These are phyloP conservation scores for Lodderomyces margitis DNA, from an alignment of 1,139 yeast genomes.

Conservation along the genomic window DNA sequence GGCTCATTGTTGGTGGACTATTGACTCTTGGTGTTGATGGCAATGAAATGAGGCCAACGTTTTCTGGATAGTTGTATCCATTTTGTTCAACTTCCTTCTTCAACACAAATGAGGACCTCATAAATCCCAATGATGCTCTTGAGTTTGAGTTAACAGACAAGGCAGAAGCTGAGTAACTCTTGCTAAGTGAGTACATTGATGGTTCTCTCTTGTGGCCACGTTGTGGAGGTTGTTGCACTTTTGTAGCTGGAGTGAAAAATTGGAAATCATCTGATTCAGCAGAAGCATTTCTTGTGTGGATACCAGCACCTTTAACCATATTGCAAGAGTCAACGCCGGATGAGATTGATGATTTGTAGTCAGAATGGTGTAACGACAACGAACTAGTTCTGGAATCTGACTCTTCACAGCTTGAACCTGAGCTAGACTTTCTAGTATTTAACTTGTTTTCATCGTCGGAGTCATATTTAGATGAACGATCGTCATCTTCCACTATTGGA, in stretches of 20 bases:
- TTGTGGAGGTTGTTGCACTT: constrained; percentile 5
- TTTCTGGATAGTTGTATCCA: constrained; percentile 34
- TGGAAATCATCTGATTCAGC: constrained; percentile 12
- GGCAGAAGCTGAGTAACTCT: constrained; percentile 16
- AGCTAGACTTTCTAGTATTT: constrained; percentile 15
- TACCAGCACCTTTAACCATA: constrained; percentile 8
- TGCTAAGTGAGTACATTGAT: constrained; percentile 12
- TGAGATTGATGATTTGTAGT: constrained; percentile 28
- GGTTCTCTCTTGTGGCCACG: constrained; percentile 5
- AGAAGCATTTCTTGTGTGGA: constrained; percentile 10
- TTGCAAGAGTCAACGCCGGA: constrained; percentile 17
- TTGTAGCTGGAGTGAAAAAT: constrained; percentile 7
- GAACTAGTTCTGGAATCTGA: constrained; percentile 32
- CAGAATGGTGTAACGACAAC: constrained; percentile 43
- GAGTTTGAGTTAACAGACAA: constrained; percentile 15
- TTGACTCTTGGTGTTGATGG: constrained; percentile 11
- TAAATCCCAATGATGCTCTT: constrained; percentile 38
- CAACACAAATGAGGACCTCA: constrained; percentile 40
- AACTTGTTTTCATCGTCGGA: constrained; percentile 30
- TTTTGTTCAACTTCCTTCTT: constrained; percentile 28
- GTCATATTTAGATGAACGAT: constrained; percentile 36
- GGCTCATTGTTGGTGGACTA: constrained; percentile 12
- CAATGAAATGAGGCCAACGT: constrained; percentile 19
- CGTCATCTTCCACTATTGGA: constrained; percentile 41
- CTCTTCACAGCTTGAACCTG: constrained; percentile 5